These are phyloP conservation scores for Gossypium laxum DNA, from an alignment of 441 rosid species.

Conservation along the genomic window DNA sequence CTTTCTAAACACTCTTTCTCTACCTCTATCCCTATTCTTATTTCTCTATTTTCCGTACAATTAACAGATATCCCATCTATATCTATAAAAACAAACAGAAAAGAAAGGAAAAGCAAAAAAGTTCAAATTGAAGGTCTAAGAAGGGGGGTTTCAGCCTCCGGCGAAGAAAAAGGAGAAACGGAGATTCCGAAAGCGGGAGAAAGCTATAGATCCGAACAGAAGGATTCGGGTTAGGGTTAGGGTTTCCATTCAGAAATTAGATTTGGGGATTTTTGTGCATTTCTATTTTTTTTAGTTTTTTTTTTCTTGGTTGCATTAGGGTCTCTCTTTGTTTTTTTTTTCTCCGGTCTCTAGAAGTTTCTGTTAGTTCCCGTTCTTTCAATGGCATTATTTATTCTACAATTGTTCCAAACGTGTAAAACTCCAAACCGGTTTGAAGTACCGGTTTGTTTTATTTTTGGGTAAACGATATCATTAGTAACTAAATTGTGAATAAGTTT, in stretches of 20 bases:
- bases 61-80: slow-evolving; percentile 6
- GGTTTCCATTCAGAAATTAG: slow-evolving; percentile 54
- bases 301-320: not conserved
- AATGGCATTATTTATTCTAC: not conserved
- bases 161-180: slow-evolving; percentile 29
- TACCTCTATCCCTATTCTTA: not conserved
- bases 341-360: not conserved
- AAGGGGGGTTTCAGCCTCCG: slow-evolving; percentile 30
- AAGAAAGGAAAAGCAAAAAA: not conserved
- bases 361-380: not conserved
- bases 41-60: slow-evolving; percentile 11
- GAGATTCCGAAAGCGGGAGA: slow-evolving; percentile 30
- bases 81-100: not conserved
- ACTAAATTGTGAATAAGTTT: too few relatives aligned
- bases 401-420: not conserved
- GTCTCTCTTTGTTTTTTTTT: not conserved
- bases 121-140: not conserved
- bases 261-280: slow-evolving; percentile 31
- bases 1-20: slow-evolving; percentile 11
- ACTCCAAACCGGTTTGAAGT: not conserved
- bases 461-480: too few relatives aligned
- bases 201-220: slow-evolving; percentile 21
- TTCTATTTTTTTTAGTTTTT: not conserved
- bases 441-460: too few relatives aligned
- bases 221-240: slow-evolving; percentile 33